These are phyloP conservation scores for Trichoderma asperellum DNA, from an alignment of 2,329 filamentous ascomycete genomes.

Conservation along the genomic window DNA sequence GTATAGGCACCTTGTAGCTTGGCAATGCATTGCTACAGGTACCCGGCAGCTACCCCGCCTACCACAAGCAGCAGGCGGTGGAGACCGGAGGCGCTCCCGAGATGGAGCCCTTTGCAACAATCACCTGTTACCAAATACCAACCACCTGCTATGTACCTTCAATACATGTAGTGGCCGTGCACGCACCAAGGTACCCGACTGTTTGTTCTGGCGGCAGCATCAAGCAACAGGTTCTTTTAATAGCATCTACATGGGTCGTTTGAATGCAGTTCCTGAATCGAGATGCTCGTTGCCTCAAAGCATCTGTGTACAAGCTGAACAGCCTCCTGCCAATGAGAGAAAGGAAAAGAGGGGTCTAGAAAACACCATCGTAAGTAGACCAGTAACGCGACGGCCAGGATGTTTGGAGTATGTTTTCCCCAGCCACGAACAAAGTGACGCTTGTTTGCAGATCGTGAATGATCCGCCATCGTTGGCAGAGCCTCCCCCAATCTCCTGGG, in stretches of 20 bases:
- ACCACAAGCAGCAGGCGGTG: constrained; percentile 24
- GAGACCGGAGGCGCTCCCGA: not conserved
- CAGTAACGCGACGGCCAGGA: not conserved
- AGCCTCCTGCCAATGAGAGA: not conserved
- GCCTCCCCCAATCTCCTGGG: not conserved
- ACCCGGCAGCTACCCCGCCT: constrained; percentile 19
- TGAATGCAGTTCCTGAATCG: not conserved
- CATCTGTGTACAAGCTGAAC: not conserved
- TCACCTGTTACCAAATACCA: not conserved
- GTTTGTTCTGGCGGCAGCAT: not conserved
- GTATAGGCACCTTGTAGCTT: not conserved
- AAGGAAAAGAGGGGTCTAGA: not conserved
- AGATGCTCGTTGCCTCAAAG: not conserved
- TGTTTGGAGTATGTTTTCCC: not conserved
- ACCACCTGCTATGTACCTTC: not conserved
- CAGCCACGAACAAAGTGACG: not conserved
- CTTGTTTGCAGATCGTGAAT: not conserved
- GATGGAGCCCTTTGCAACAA: not conserved
- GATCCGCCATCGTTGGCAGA: not conserved
- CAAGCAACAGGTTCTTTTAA: not conserved
- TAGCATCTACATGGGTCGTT: not conserved
- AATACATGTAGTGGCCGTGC: no score
- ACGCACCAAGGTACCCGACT: no score
- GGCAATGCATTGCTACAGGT: not conserved
- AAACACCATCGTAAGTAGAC: not conserved